Percentiles rank a stretch among this genome's conserved stretches.
phyloP scores from a whole-genome alignment of 306 rosid species.

The Canavalia ensiformis region DNA sequence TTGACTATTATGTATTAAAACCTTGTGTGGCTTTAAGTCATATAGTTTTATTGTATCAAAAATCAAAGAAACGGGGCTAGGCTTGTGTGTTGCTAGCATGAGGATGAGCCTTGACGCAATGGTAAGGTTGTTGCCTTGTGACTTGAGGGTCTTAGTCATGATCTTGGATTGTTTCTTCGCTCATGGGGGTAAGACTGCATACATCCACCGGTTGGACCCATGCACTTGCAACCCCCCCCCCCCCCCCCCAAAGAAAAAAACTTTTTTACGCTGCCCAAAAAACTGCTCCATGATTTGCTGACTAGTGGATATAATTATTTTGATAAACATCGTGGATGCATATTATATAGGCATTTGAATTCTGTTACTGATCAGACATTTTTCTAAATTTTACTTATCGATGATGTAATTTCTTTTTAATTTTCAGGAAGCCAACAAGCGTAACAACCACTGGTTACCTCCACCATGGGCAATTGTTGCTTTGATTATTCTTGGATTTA shows the following conservation, averaged over 20 bases:
- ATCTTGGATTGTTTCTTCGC: too few species aligned
- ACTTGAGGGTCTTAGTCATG: background rate
- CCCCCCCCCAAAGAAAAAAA: too few species aligned
- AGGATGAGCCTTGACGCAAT: background rate
- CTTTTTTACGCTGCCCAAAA: background rate
- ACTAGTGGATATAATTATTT: constrained; percentile 22
- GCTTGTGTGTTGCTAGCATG: background rate
- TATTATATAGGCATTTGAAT: constrained; percentile 16
- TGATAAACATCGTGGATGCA: constrained; percentile 24
- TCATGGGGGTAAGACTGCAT: background rate
- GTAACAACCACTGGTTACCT: constrained; percentile 87
- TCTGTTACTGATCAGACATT: background rate
- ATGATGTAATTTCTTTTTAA: constrained; percentile 35
- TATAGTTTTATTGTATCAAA: background rate
- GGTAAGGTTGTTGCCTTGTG: background rate
- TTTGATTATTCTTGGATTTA: constrained; percentile 79
- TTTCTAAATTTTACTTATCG: constrained; percentile 11
- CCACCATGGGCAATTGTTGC: constrained; percentile 98
- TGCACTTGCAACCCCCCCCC: too few species aligned
- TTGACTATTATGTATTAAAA: constrained; percentile 21
- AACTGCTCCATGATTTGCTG: background rate
- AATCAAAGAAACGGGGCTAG: constrained; percentile 30
- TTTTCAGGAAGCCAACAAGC: constrained; percentile 87
- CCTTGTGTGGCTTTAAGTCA: constrained; percentile 11
- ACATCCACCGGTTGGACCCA: too few species aligned